Evolutionary conservation across 768 basidiomycete genomes (phyloP).

Genomic region (Suillus brevipes): DNA sequence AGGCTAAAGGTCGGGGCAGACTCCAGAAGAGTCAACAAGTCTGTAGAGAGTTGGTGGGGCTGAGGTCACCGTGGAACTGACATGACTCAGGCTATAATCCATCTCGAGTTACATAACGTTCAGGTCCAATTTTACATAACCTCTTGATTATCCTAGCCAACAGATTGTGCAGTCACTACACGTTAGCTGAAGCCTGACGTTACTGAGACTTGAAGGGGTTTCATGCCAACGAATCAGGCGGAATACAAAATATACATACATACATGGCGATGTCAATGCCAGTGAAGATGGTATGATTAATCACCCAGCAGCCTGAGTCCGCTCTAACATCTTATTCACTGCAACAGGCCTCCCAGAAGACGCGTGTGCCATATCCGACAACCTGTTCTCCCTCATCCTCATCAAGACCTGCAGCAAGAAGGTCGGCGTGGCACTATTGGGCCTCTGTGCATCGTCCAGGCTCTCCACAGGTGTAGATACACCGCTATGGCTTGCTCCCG

Average conservation of each 20-base stretch:
- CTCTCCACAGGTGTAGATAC: conserved; percentile 30
- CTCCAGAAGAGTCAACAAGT: not conserved
- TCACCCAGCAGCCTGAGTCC: conserved; percentile 50
- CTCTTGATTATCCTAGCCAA: no score
- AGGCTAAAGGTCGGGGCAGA: not conserved
- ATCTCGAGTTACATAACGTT: no score
- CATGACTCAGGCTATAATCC: no score
- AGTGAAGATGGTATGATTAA: not conserved
- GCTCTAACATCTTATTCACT: conserved; percentile 73
- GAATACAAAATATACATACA: not conserved
- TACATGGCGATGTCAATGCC: not conserved
- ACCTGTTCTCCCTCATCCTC: conserved; percentile 65
- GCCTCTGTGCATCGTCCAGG: conserved; percentile 19
- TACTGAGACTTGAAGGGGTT: not conserved
- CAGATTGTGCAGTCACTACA: not conserved
- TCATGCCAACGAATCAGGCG: not conserved
- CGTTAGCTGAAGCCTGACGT: not conserved
- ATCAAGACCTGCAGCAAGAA: conserved; percentile 57
- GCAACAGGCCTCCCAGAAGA: conserved; percentile 50
- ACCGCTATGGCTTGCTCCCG: conserved; percentile 25
- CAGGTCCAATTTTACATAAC: no score
- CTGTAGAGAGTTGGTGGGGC: not conserved
- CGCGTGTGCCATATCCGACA: conserved; percentile 56
- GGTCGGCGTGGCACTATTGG: conserved; percentile 52
- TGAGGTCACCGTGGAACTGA: no score